phyloP scores from a whole-genome alignment of 192 early-diverging fungal genomes.

The Dissophora ornata region DNA sequence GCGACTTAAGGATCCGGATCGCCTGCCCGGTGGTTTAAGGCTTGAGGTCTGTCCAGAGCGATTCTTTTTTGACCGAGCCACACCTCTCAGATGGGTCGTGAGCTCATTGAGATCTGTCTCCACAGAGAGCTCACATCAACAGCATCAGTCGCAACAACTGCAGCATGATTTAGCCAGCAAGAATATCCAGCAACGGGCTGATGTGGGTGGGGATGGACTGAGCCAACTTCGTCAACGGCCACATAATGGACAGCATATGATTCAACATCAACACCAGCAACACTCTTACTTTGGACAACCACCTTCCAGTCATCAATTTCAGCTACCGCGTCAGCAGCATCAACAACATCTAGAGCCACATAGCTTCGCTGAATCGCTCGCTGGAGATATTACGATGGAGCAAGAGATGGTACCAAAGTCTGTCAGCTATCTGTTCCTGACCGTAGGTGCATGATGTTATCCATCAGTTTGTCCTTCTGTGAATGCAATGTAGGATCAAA shows the following conservation, averaged over 20 bases:
- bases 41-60: conserved; percentile 42
- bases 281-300: conserved; percentile 9
- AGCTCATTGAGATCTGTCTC: conserved; percentile 27
- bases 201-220: background rate
- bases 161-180: too few relatives aligned
- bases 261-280: conserved; percentile 34
- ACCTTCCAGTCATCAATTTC: conserved; percentile 5
- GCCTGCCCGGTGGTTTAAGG: conserved; percentile 81
- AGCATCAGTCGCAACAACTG: conserved; percentile 5
- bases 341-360: background rate
- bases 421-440: conserved; percentile 54
- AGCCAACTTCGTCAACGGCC: background rate
- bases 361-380: background rate
- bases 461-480: too few relatives aligned
- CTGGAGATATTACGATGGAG: background rate
- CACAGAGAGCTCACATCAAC: conserved; percentile 6
- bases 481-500: too few relatives aligned
- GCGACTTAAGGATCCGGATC: conserved; percentile 84
- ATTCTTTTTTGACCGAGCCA: conserved; percentile 35
- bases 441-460: conserved; percentile 28
- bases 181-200: conserved; percentile 9
- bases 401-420: conserved; percentile 41
- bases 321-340: background rate
- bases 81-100: conserved; percentile 34
- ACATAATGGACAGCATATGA: background rate